Conservation (phyloP, 352 stramenopile genomes). For the Thraustotheca clavata region DNA sequence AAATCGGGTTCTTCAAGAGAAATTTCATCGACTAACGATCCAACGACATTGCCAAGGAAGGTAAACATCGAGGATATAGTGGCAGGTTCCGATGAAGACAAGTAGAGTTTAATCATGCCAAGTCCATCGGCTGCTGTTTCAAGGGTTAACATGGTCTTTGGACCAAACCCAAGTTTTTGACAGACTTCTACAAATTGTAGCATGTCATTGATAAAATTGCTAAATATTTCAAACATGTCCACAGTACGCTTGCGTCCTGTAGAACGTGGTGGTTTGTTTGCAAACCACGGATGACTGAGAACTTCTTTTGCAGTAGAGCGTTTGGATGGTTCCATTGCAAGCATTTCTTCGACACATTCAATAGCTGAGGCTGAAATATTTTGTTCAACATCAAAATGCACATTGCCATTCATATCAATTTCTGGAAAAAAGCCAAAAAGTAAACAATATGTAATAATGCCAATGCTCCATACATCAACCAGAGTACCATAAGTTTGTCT, state of each 20-base stretch:
- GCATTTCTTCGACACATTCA: slow-evolving; percentile 1
- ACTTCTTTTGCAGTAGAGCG: neutral
- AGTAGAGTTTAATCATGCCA: neutral
- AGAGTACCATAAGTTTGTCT: slow-evolving; percentile 68
- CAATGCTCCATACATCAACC: slow-evolving; percentile 80
- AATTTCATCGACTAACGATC: slow-evolving; percentile 1
- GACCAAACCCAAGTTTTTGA: neutral
- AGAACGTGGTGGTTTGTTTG: neutral
- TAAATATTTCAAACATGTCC: slow-evolving; percentile 4
- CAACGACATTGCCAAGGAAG: neutral
- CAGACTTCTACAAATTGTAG: neutral
- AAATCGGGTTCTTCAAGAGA: neutral
- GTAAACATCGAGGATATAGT: neutral
- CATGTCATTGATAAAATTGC: slow-evolving; percentile 2
- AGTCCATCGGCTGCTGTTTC: neutral
- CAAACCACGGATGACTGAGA: neutral
- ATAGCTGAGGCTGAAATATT: neutral
- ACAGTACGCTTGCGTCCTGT: neutral
- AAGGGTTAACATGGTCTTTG: neutral
- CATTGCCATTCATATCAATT: slow-evolving; percentile 64
- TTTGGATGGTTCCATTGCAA: neutral
- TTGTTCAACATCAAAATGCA: neutral
- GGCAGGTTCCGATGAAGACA: neutral
- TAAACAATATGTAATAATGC: slow-evolving; percentile 85
- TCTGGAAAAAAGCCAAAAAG: slow-evolving; percentile 75